These are phyloP conservation scores for Capronia coronata DNA, from an alignment of 2,329 filamentous ascomycete genomes.

Conservation along the genomic window DNA sequence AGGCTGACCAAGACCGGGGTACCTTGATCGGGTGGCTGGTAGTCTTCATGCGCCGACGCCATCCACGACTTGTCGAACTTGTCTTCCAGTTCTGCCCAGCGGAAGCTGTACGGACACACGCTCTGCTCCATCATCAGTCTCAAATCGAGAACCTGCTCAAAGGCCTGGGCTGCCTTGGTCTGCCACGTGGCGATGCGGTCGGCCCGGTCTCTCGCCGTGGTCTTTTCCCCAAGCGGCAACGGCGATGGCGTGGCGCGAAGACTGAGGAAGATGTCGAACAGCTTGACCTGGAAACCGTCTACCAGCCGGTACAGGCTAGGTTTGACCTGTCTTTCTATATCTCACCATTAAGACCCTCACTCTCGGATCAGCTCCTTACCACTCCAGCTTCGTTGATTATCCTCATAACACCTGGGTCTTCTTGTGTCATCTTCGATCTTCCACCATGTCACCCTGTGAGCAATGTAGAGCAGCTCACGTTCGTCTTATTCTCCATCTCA, in stretches of 20 bases:
- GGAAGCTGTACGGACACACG: not conserved
- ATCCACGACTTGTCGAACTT: conserved; percentile 5
- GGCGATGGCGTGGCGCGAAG: not conserved
- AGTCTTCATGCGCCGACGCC: not conserved
- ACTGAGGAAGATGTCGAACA: not conserved
- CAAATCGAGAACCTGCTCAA: not conserved
- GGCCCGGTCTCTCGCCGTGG: not conserved
- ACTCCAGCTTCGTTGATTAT: too few species aligned
- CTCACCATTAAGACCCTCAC: too few species aligned
- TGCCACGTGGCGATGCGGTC: not conserved
- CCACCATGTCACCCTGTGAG: too few species aligned
- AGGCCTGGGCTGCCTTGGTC: not conserved
- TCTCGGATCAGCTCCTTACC: too few species aligned
- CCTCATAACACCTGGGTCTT: too few species aligned
- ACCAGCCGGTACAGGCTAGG: not conserved
- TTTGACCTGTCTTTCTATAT: not conserved
- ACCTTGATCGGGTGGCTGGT: not conserved
- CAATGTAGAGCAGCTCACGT: too few species aligned
- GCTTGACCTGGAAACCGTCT: not conserved
- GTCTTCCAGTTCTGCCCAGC: not conserved
- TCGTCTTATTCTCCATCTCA: too few species aligned
- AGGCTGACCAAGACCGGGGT: not conserved
- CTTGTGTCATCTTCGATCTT: too few species aligned
- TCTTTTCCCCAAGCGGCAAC: too few species aligned
- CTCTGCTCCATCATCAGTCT: not conserved